Evolutionary conservation across 2,329 filamentous ascomycete genomes (phyloP).

Genomic region (Alternaria consortialis): DNA sequence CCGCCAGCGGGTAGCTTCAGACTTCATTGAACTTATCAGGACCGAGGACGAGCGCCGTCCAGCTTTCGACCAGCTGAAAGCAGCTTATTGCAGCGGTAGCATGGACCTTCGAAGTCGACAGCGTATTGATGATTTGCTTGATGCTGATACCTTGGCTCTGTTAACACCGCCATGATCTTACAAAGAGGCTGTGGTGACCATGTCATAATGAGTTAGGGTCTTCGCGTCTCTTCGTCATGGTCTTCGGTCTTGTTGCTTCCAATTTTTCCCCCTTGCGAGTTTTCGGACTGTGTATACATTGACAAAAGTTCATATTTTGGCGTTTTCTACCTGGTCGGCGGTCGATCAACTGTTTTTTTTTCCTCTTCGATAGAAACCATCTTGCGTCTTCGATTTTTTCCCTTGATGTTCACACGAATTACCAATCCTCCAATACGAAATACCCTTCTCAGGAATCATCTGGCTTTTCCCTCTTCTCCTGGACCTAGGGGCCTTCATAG

Average conservation of each 20-base stretch:
- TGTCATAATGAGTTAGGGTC: neutral
- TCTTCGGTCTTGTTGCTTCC: constrained; percentile 32
- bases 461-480: constrained; percentile 22
- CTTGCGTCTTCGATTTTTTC: constrained; percentile 14
- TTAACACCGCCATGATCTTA: constrained; percentile 54
- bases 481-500: constrained; percentile 28
- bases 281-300: constrained; percentile 33
- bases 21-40: constrained; percentile 65
- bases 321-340: constrained; percentile 41
- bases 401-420: constrained; percentile 39
- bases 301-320: constrained; percentile 44
- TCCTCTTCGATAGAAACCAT: constrained; percentile 28
- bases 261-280: constrained; percentile 25
- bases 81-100: constrained; percentile 63
- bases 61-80: constrained; percentile 62
- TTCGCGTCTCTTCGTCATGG: neutral
- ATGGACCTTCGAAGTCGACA: constrained; percentile 66
- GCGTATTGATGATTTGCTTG: constrained; percentile 63
- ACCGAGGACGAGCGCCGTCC: constrained; percentile 55
- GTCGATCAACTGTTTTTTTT: constrained; percentile 27
- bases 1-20: constrained; percentile 61
- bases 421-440: constrained; percentile 31
- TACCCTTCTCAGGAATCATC: constrained; percentile 33
- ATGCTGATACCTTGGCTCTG: constrained; percentile 60
- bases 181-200: neutral